A percentile compares a stretch with the other conserved stretches of the same genome.
Conservation (phyloP, 352 stramenopile genomes). For the Globisporangium acanthophoron region DNA sequence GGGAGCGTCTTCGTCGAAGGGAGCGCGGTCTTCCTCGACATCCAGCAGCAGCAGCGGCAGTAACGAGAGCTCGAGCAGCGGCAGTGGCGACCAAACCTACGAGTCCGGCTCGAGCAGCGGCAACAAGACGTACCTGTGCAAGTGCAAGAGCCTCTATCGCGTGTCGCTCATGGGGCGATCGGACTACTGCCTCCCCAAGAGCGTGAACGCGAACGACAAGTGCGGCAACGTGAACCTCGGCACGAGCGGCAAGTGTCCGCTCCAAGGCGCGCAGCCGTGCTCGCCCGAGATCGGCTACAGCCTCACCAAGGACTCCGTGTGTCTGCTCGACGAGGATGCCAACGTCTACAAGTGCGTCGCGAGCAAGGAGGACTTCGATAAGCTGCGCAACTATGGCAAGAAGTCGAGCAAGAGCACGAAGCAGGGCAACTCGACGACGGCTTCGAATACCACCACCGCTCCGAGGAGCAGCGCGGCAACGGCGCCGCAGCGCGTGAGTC, state of each 20-base stretch:
- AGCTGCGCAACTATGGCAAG: slow-evolving; percentile 47
- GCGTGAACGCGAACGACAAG: slow-evolving; percentile 44
- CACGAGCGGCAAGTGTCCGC: slow-evolving; percentile 51
- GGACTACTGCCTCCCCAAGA: slow-evolving; percentile 56
- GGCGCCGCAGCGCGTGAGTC: background rate
- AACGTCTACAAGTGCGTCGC: slow-evolving; percentile 71
- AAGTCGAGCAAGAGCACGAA: slow-evolving; percentile 27
- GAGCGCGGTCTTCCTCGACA: too few species aligned
- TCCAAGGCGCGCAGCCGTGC: slow-evolving; percentile 45
- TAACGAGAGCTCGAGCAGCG: slow-evolving; percentile 21
- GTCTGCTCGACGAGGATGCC: slow-evolving; percentile 49
- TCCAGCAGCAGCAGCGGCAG: slow-evolving; percentile 4
- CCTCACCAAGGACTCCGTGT: slow-evolving; percentile 55
- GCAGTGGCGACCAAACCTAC: slow-evolving; percentile 19
- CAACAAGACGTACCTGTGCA: slow-evolving; percentile 13
- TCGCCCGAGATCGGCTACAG: slow-evolving; percentile 43
- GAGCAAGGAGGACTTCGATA: slow-evolving; percentile 57
- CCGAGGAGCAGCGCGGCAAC: background rate
- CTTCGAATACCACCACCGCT: background rate
- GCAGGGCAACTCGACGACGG: slow-evolving; percentile 1
- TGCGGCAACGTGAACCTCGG: slow-evolving; percentile 53
- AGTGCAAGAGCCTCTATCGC: slow-evolving; percentile 29
- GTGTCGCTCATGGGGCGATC: slow-evolving; percentile 71
- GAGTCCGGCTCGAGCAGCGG: background rate
- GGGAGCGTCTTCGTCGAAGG: background rate